These are phyloP conservation scores for Rubia peregrina DNA, from an alignment of 305 asterid genomes.

Conservation along the genomic window DNA sequence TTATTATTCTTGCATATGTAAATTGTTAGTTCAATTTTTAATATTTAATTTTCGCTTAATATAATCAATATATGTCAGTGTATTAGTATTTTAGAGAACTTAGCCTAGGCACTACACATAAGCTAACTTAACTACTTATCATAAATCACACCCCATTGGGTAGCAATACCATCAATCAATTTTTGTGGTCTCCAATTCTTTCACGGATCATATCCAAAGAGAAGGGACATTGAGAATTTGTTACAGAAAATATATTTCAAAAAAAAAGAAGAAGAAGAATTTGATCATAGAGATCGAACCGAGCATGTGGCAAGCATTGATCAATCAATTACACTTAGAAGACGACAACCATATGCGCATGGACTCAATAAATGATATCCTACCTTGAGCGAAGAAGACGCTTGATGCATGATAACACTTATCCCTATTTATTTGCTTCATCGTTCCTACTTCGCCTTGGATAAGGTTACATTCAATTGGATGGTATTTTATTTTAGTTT, in stretches of 20 bases:
- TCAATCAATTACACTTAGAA: constrained; percentile 21
- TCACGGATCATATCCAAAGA: constrained; percentile 13
- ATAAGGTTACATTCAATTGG: too few species aligned
- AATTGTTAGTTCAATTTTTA: too few species aligned
- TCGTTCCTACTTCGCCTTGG: too few species aligned
- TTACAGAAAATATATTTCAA: constrained; percentile 6
- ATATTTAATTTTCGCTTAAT: too few species aligned
- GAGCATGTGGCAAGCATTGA: constrained; percentile 22
- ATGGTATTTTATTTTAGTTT: too few species aligned
- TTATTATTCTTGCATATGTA: too few species aligned
- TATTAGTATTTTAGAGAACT: too few species aligned
- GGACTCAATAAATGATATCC: constrained; percentile 20
- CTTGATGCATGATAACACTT: background rate
- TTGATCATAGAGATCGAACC: constrained; percentile 15
- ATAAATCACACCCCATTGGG: constrained; percentile 9
- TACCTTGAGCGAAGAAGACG: constrained; percentile 3
- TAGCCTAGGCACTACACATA: too few species aligned
- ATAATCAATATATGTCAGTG: too few species aligned
- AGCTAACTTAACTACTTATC: background rate
- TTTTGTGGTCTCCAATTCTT: constrained; percentile 9
- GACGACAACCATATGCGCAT: constrained; percentile 33
- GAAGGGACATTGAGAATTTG: too few species aligned
- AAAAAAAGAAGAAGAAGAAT: constrained; percentile 23
- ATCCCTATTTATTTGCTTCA: background rate
- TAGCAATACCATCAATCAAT: constrained; percentile 1